These are phyloP conservation scores for Termitomyces sp. DNA, from an alignment of 768 basidiomycete species.

Conservation along the genomic window DNA sequence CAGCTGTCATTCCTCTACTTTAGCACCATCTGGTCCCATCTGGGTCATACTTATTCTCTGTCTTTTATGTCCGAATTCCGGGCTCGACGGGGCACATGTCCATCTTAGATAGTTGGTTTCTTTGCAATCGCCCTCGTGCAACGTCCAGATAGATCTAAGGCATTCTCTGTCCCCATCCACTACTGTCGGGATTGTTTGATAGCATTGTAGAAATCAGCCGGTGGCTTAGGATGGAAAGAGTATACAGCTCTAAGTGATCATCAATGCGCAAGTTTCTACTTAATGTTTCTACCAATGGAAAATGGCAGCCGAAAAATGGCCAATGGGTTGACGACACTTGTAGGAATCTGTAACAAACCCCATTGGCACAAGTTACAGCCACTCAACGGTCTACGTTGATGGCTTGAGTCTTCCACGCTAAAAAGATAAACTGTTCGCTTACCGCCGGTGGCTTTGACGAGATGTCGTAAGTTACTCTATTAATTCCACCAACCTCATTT, in stretches of 20 bases:
- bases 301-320: background rate
- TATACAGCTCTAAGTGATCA: background rate
- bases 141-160: background rate
- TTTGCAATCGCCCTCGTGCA: background rate
- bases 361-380: slow-evolving; percentile 27
- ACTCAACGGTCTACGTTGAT: slow-evolving; percentile 41
- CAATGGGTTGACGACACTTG: background rate
- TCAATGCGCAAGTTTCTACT: background rate
- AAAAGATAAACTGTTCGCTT: slow-evolving; percentile 22
- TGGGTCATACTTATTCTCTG: background rate
- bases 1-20: background rate
- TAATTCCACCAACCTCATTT: slow-evolving; percentile 95
- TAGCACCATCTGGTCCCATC: background rate
- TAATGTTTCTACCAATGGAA: background rate
- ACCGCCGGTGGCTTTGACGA: slow-evolving; percentile 96
- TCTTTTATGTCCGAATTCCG: background rate
- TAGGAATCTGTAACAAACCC: background rate
- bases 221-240: slow-evolving; percentile 2
- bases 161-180: background rate
- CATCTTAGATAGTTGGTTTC: background rate
- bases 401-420: background rate
- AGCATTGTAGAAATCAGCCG: slow-evolving; percentile 4
- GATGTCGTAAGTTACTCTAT: slow-evolving; percentile 93
- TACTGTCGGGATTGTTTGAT: slow-evolving; percentile 5
- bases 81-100: background rate